Conservation (phyloP, 2,329 filamentous ascomycete genomes). For the Geosmithia morbida region DNA sequence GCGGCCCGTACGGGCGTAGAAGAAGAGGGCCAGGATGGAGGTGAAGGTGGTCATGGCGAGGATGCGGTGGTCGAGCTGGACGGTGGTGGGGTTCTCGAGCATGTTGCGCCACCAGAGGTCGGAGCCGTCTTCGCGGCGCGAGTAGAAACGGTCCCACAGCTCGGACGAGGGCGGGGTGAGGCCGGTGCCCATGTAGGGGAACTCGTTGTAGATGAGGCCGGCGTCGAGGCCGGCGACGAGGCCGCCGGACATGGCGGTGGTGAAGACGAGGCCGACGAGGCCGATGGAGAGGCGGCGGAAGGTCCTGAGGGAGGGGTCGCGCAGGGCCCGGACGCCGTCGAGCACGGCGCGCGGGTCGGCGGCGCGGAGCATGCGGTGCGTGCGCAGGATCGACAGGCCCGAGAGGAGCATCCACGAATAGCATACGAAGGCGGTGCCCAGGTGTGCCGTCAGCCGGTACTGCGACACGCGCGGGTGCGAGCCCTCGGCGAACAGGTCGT, state of each 20-base stretch:
- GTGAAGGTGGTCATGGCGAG: constrained; percentile 82
- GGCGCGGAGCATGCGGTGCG: constrained; percentile 46
- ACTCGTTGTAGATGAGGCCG: constrained; percentile 97
- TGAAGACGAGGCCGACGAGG: constrained; percentile 65
- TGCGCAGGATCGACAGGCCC: constrained; percentile 70
- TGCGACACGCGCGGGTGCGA: constrained; percentile 87
- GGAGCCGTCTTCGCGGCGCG: constrained; percentile 57
- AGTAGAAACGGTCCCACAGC: constrained; percentile 77
- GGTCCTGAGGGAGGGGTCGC: constrained; percentile 49
- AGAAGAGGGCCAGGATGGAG: constrained; percentile 62
- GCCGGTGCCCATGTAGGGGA: constrained; percentile 84
- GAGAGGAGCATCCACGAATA: constrained; percentile 92
- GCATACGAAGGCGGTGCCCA: constrained; percentile 81
- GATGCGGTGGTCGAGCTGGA: constrained; percentile 91
- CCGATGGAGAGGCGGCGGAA: constrained; percentile 63
- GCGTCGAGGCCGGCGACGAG: constrained; percentile 92
- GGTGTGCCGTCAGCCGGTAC: constrained; percentile 80
- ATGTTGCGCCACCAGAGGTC: constrained; percentile 97
- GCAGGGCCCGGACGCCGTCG: constrained; percentile 45
- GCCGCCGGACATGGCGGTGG: constrained; percentile 84
- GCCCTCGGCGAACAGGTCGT: constrained; percentile 86
- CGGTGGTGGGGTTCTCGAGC: constrained; percentile 89
- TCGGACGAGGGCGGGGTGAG: constrained; percentile 69
- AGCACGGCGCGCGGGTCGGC: constrained; percentile 49
- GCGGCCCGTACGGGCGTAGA: constrained; percentile 58